These are phyloP conservation scores for Candida ortonii DNA, from an alignment of 805 yeast genomes.

Conservation along the genomic window DNA sequence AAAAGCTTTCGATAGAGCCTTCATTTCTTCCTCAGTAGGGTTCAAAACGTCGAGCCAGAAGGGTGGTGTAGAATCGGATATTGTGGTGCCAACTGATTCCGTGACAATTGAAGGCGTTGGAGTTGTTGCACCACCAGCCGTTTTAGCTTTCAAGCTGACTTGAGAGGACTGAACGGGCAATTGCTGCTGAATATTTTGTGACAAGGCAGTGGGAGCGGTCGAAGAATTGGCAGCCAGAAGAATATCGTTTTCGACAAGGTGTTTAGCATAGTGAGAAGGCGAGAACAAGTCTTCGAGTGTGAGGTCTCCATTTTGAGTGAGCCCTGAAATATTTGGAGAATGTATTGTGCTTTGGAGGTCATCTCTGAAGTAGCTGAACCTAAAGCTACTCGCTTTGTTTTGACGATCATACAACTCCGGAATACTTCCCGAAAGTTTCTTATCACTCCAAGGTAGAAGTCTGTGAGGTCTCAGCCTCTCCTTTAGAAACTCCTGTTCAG, in stretches of 20 bases:
- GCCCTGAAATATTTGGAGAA: conserved; percentile 82
- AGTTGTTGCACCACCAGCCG: conserved; percentile 19
- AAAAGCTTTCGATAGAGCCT: conserved; percentile 82
- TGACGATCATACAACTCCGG: conserved; percentile 20
- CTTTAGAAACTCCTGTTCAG: conserved; percentile 53
- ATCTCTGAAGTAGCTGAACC: conserved; percentile 92
- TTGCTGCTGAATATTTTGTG: conserved; percentile 1
- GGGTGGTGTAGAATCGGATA: conserved; percentile 41
- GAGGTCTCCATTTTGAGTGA: conserved; percentile 53
- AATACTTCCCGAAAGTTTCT: conserved; percentile 21
- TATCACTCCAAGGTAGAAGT: conserved; percentile 69
- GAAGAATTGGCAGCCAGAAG: conserved; percentile 4
- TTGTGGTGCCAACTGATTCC: conserved; percentile 31
- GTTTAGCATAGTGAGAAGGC: conserved; percentile 35
- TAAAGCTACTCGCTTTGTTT: conserved; percentile 44
- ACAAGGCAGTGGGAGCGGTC: conserved; percentile 3
- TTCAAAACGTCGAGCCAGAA: conserved; percentile 93
- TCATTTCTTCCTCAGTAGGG: conserved; percentile 97
- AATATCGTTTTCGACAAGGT: conserved; percentile 4
- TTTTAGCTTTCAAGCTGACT: conserved; percentile 11
- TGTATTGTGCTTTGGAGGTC: conserved; percentile 87
- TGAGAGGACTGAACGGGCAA: conserved; percentile 17
- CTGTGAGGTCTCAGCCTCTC: conserved; percentile 76
- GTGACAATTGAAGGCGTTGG: conserved; percentile 26
- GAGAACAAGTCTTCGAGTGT: conserved; percentile 62